Evolutionary conservation across 2,329 filamentous ascomycete species (phyloP), one percentile per base, ranked within the genome.

Genomic region (Microdochium trichocladiopsis): DNA sequence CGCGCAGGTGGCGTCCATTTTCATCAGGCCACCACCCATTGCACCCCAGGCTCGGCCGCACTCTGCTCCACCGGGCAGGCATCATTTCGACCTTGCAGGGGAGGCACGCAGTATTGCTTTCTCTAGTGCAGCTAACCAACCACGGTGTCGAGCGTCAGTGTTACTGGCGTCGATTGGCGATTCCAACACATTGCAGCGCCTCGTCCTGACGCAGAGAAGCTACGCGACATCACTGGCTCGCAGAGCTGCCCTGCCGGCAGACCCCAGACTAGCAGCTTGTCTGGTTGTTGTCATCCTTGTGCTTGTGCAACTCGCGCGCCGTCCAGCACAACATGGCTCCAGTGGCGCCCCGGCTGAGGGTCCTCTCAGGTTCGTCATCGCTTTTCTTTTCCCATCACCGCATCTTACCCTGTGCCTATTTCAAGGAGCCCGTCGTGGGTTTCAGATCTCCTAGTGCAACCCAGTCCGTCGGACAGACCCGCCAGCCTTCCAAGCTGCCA

Each of bases 281-380:
- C 21, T 22, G 16, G 41, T 22, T 18, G 9, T 23, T 22, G 41
- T 45, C 5, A 18, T 10, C 16, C 5, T 18, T 22, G 41, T 23
- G 41, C 5, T 11, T 45, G 28, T 31, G 28, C 28, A 8, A 31
- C 14, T 31, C 5, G 14, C 16, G 41, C 41, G 12, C 16, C n/a
- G 18, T 9, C 21, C 41, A 45, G 41, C 41, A 48, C 68, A 75
- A 69, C 69, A 82, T 82, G 79, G 78, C 78, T 71, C 78, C 79
- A 69, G 71, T 75, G 67, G 72, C 78, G 68, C 78, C 79, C 70
- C 78, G 78, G 71, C 74, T 78, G 69, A 81, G 76, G 72, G 74
- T 80, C 69, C 73, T 82, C 66, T 80, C 78, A 77, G 79, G 79
- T 82, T 71, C 70, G 79, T 77, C 57, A 55, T 55, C 55, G 54